Evolutionary conservation across 2,329 filamentous ascomycete genomes (phyloP).

Genomic region (Stenocarpella maydis): DNA sequence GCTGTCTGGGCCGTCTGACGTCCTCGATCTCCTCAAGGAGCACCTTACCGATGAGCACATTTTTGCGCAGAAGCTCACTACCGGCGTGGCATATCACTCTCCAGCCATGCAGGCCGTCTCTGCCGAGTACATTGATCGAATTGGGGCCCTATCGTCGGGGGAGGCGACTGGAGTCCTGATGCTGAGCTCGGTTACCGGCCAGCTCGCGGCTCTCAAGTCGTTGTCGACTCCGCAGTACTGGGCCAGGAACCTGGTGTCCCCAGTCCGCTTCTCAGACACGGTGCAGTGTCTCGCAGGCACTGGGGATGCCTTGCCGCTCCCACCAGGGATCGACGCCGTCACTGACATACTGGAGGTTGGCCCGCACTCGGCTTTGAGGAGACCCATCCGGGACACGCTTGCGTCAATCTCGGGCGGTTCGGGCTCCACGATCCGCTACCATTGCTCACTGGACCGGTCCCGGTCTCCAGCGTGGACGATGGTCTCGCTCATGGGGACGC

Average conservation of each 20-base stretch:
- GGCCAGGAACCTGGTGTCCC: conserved; percentile 43
- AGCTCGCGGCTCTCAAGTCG: conserved; percentile 39
- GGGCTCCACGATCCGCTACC: too few relatives aligned
- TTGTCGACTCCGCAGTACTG: conserved; percentile 40
- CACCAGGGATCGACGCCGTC: too few relatives aligned
- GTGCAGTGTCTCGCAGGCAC: conserved; percentile 36
- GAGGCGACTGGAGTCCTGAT: conserved; percentile 35
- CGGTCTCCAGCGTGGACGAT: too few relatives aligned
- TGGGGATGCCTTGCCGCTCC: too few relatives aligned
- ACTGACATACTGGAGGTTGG: conserved; percentile 40
- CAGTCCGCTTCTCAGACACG: conserved; percentile 41
- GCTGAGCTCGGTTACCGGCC: conserved; percentile 40
- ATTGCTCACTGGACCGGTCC: too few relatives aligned
- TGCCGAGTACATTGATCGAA: conserved; percentile 41
- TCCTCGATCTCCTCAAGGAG: conserved; percentile 41
- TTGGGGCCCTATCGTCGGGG: conserved; percentile 19
- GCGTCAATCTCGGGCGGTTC: too few relatives aligned
- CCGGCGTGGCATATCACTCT: conserved; percentile 43
- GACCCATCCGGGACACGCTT: conserved; percentile 40
- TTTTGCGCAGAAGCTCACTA: conserved; percentile 45
- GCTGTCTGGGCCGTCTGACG: conserved; percentile 40
- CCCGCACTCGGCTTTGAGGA: conserved; percentile 40
- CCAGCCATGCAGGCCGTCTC: conserved; percentile 39
- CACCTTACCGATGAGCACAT: conserved; percentile 39
- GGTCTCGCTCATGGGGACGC: too few relatives aligned